Conservation (phyloP, 129 eudicot species). For the Apium graveolens region DNA sequence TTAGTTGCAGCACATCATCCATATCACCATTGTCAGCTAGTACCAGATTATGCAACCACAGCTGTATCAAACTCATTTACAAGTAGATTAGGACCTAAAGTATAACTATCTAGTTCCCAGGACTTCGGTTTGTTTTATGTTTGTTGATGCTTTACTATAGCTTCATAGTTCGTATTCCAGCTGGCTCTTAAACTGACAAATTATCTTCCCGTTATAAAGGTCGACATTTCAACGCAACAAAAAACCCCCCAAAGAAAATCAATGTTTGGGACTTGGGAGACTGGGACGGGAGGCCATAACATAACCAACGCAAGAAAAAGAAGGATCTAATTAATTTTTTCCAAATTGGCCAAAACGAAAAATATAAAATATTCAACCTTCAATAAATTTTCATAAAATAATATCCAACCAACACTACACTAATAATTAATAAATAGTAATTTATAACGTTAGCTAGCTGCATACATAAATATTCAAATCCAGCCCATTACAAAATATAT, state of each 20-base stretch:
- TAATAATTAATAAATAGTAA: not conserved
- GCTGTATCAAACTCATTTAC: constrained; percentile 6
- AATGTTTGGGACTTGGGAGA: too few species aligned
- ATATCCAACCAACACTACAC: not conserved
- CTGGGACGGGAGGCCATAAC: not conserved
- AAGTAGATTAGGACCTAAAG: constrained; percentile 5
- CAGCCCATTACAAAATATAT: not conserved
- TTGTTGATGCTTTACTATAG: constrained; percentile 1
- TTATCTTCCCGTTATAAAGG: not conserved
- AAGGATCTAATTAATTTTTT: not conserved
- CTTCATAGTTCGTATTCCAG: not conserved
- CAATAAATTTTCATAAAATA: not conserved
- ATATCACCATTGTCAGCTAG: not conserved
- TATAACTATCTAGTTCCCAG: not conserved
- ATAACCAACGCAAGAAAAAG: not conserved
- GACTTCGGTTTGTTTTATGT: not conserved
- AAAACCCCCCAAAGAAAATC: too few species aligned
- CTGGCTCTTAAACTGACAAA: not conserved
- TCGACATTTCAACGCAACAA: not conserved
- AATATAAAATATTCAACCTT: not conserved
- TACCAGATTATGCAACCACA: not conserved
- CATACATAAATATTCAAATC: not conserved
- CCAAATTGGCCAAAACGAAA: not conserved
- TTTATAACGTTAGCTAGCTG: not conserved
- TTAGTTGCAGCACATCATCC: constrained; percentile 7